Evolutionary conservation across 768 basidiomycete genomes (phyloP).

Genomic region (Clitopilus passeckerianus): DNA sequence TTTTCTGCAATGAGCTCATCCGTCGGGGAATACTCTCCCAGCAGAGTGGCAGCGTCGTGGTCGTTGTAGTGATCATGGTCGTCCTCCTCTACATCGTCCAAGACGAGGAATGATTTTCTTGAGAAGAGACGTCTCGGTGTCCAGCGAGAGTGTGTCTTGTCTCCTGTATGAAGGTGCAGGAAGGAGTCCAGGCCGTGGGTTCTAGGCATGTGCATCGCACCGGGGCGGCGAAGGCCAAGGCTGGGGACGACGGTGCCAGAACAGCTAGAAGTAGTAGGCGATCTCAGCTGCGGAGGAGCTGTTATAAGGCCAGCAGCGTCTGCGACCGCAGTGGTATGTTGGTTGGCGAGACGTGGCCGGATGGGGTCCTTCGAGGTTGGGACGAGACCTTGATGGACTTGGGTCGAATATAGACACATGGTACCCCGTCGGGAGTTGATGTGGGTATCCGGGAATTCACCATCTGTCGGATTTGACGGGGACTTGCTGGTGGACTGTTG

Average conservation of each 20-base stretch:
- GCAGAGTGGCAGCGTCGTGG: background rate
- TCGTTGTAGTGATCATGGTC: background rate
- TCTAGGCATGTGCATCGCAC: background rate
- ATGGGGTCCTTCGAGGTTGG: background rate
- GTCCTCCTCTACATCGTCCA: background rate
- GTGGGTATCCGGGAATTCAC: background rate
- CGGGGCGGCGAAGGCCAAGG: background rate
- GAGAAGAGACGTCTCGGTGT: background rate
- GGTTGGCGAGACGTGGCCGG: background rate
- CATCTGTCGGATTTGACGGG: background rate
- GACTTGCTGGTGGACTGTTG: background rate
- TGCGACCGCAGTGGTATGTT: background rate
- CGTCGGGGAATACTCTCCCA: background rate
- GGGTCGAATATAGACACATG: background rate
- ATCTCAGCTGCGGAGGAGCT: background rate
- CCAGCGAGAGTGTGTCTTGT: background rate
- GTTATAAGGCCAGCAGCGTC: background rate
- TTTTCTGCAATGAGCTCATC: background rate
- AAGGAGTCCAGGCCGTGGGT: background rate
- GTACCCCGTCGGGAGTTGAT: background rate
- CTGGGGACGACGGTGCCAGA: background rate
- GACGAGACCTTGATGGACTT: background rate
- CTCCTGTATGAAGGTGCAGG: background rate
- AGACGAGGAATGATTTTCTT: background rate
- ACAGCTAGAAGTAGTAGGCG: background rate